Conservation (phyloP, 441 rosid genomes). For the Mallotus repandus region DNA sequence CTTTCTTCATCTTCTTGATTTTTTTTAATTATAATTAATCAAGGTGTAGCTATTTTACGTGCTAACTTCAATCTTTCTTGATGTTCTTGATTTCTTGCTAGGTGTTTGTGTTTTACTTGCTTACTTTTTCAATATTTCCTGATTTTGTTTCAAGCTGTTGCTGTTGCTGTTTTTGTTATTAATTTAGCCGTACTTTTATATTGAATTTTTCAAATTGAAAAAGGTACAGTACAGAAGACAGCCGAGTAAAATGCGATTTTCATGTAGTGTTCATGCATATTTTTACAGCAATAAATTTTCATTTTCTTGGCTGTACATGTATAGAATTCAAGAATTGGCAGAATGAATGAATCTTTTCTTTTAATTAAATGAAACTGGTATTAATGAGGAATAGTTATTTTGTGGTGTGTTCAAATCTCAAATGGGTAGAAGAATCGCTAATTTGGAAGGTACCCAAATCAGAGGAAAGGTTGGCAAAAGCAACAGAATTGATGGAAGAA, state of each 20-base stretch:
- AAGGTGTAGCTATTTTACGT: background rate
- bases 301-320: background rate
- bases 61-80: too few species aligned
- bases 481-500: background rate
- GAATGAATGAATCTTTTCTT: background rate
- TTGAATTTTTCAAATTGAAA: background rate
- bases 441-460: conserved; percentile 21
- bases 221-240: background rate
- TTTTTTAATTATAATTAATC: too few species aligned
- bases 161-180: background rate
- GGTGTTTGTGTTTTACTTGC: too few species aligned
- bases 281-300: too few species aligned
- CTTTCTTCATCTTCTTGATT: background rate
- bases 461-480: conserved; percentile 2
- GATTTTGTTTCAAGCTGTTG: too few species aligned
- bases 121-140: too few species aligned
- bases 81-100: too few species aligned
- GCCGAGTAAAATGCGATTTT: background rate
- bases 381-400: background rate
- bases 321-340: background rate
- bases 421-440: conserved; percentile 14
- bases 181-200: background rate
- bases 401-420: background rate
- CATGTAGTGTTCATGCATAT: background rate
- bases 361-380: background rate